A percentile compares a stretch with the other conserved stretches of the same genome.
Evolutionary conservation across 2,329 filamentous ascomycete genomes (phyloP).

Genomic region (Trichoderma sp.): DNA sequence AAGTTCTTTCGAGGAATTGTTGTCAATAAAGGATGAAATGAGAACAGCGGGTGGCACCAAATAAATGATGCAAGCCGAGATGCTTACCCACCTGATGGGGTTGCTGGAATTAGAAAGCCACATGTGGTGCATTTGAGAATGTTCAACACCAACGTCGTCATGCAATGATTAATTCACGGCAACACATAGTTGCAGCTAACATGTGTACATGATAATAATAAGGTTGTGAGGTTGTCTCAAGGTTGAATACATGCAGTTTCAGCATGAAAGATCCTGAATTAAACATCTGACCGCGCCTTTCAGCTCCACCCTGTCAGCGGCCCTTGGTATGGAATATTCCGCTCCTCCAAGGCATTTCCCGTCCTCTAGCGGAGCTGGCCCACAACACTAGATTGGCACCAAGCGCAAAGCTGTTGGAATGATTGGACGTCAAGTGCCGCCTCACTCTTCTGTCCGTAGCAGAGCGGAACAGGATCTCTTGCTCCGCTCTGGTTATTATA

Average conservation of each 20-base stretch:
- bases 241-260: background rate
- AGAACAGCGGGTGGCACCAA: background rate
- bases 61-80: background rate
- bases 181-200: accelerated
- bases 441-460: background rate
- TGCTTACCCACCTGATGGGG: background rate
- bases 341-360: background rate
- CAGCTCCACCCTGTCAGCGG: background rate
- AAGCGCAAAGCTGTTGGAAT: background rate
- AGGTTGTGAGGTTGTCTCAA: background rate
- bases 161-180: background rate
- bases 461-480: background rate
- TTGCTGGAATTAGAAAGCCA: background rate
- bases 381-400: background rate
- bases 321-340: background rate
- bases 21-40: background rate
- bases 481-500: background rate
- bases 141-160: background rate
- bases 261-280: too few relatives aligned
- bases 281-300: background rate
- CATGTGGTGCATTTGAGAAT: background rate
- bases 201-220: background rate
- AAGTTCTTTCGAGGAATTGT: background rate
- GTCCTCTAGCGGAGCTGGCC: background rate
- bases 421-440: background rate